These are phyloP conservation scores for Venturia asperata DNA, from an alignment of 2,329 filamentous ascomycete species.

Conservation along the genomic window DNA sequence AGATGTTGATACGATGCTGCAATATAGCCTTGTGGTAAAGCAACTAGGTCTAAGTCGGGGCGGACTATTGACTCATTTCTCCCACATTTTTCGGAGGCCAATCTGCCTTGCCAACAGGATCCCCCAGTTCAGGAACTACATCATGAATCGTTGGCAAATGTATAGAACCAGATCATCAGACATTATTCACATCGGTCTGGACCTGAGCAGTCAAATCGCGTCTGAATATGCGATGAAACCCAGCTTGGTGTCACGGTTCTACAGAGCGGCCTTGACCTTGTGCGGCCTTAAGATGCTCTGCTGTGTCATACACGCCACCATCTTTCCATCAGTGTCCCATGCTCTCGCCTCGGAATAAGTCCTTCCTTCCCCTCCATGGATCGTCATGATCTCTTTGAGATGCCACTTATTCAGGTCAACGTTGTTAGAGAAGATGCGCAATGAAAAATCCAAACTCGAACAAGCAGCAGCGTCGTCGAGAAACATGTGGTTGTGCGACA, in stretches of 20 bases:
- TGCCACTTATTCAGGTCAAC: slow-evolving; percentile 39
- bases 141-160: too few relatives aligned
- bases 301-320: slow-evolving; percentile 45
- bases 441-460: slow-evolving; percentile 45
- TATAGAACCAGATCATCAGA: too few relatives aligned
- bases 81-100: too few relatives aligned
- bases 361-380: slow-evolving; percentile 36
- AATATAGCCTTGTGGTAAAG: too few relatives aligned
- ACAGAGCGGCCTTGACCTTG: background rate
- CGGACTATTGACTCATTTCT: too few relatives aligned
- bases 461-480: slow-evolving; percentile 41
- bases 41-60: too few relatives aligned
- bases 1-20: too few relatives aligned
- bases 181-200: too few relatives aligned
- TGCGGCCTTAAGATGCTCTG: slow-evolving; percentile 35
- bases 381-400: slow-evolving; percentile 37
- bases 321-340: slow-evolving; percentile 39
- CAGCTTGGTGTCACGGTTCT: background rate
- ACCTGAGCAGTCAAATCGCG: too few relatives aligned
- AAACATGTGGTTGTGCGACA: slow-evolving; percentile 38
- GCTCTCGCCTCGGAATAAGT: slow-evolving; percentile 41
- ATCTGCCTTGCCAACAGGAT: too few relatives aligned
- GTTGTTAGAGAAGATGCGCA: slow-evolving; percentile 38
- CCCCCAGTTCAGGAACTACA: too few relatives aligned
- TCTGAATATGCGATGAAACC: too few relatives aligned